Evolutionary conservation across 345 rosid species (phyloP), one percentile per base, ranked within the genome.

Genomic region (Citrus sinensis): DNA sequence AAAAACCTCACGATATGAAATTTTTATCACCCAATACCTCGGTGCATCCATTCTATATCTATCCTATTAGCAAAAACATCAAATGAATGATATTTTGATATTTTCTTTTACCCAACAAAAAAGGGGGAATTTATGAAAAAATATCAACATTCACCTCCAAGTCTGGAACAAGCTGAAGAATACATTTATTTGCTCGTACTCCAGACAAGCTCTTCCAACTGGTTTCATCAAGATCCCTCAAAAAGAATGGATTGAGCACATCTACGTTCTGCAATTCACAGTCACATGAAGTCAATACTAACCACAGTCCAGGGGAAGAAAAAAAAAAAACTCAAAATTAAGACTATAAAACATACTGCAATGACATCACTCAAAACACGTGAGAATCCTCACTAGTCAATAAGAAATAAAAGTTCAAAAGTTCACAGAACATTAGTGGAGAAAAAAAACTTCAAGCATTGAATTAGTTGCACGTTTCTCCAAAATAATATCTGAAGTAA

Each of bases 191-290:
- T 32, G 86, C 88, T 5, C 79, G 83, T 70, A 86, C 90, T 58
- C 91, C 91, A 71, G 92, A 88, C 80, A 89, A 83, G 77, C 88
- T 88, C 71, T 85, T 89, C 91, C 89, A 88, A 76, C 90, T 85
- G 59, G 85, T 83, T 77, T 85, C 93, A 73, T 89, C 89, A 80
- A 88, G 86, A 54, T 85, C 70, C 71, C 76, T 86, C 80, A 83
- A 34, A 70, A 86, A 80, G 76, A 80, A 72, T 9, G 90, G 89
- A 73, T 86, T 78, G 20, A 87, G 85, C 74, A 88, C 76, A 76
- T 89, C 89, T 71, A 88, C 82, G 71, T 86, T 76, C 90, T 89
- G 85, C 82, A 83, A 22, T 73, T 68, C 16, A 67, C 10, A 67
- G 24, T 17, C 67, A 55, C 37, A 40, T 37, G 8, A 27, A 2